Percentiles rank a stretch among this genome's conserved stretches.
phyloP scores from a whole-genome alignment of 768 basidiomycete species.

The Boletus patriciae region DNA sequence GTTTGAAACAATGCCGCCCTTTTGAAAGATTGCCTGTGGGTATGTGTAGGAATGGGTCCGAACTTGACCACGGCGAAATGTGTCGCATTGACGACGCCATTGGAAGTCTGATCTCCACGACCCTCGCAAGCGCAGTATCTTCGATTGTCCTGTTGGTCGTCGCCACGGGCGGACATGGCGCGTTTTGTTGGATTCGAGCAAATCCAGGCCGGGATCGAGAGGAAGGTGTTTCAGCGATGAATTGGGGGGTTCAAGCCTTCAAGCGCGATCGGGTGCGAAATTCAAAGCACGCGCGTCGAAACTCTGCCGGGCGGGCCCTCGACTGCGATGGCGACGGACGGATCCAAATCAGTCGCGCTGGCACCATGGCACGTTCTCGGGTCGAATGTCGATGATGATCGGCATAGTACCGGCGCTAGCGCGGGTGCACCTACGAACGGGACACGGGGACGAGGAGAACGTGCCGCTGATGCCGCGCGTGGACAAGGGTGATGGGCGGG shows the following conservation, averaged over 20 bases:
- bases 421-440: conserved; percentile 15
- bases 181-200: conserved; percentile 11
- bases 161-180: too few species aligned
- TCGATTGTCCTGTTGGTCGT: too few species aligned
- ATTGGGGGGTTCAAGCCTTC: neutral
- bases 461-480: conserved; percentile 59
- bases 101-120: too few species aligned
- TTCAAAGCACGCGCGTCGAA: too few species aligned
- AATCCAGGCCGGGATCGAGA: conserved; percentile 28
- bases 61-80: too few species aligned
- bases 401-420: too few species aligned
- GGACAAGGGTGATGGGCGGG: conserved; percentile 79
- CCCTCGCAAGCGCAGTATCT: too few species aligned
- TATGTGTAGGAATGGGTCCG: too few species aligned
- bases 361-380: conserved; percentile 51
- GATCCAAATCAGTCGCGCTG: conserved; percentile 45
- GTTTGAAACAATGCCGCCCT: too few species aligned
- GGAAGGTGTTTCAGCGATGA: neutral
- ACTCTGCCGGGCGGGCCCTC: conserved; percentile 13
- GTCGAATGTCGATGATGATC: conserved; percentile 36
- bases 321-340: conserved; percentile 45
- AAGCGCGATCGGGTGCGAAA: neutral
- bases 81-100: too few species aligned
- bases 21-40: too few species aligned
- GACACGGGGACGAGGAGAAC: conserved; percentile 29